Conservation (phyloP, 495 filamentous ascomycete genomes). For the Aspergillus sclerotiicarbonarius region DNA sequence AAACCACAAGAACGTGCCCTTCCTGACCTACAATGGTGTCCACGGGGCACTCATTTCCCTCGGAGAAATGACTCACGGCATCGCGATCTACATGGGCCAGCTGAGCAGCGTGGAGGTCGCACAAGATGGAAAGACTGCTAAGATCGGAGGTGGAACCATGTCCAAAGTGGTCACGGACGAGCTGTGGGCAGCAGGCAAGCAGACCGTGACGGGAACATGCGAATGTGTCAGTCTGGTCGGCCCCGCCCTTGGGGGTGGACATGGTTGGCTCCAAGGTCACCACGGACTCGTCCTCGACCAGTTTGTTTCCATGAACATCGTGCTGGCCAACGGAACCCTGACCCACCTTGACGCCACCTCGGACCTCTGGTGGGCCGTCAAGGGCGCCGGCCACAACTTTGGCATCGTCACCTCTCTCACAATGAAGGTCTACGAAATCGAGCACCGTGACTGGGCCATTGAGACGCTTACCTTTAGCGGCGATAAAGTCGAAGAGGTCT, state of each 20-base stretch:
- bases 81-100: slow-evolving; percentile 21
- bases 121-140: slow-evolving; percentile 15
- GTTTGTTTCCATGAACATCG: slow-evolving; percentile 15
- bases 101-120: slow-evolving; percentile 12
- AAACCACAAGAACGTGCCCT: slow-evolving; percentile 15
- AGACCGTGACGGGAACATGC: slow-evolving; percentile 20
- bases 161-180: slow-evolving; percentile 9
- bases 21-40: slow-evolving; percentile 19
- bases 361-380: slow-evolving; percentile 22
- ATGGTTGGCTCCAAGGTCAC: slow-evolving; percentile 18
- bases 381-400: slow-evolving; percentile 23
- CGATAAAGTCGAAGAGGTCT: slow-evolving; percentile 49
- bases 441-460: slow-evolving; percentile 11
- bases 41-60: slow-evolving; percentile 15
- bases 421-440: slow-evolving; percentile 19
- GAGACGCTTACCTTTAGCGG: slow-evolving; percentile 32
- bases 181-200: slow-evolving; percentile 16
- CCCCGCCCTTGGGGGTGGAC: slow-evolving; percentile 20
- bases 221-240: slow-evolving; percentile 20
- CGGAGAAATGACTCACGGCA: slow-evolving; percentile 13
- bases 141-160: slow-evolving; percentile 16
- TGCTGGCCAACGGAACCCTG: slow-evolving; percentile 16
- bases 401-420: slow-evolving; percentile 23
- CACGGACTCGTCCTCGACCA: slow-evolving; percentile 19
- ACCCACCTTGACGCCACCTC: slow-evolving; percentile 1